Evolutionary conservation across 2,329 filamentous ascomycete species (phyloP).

Genomic region (Chaetomium sp.): DNA sequence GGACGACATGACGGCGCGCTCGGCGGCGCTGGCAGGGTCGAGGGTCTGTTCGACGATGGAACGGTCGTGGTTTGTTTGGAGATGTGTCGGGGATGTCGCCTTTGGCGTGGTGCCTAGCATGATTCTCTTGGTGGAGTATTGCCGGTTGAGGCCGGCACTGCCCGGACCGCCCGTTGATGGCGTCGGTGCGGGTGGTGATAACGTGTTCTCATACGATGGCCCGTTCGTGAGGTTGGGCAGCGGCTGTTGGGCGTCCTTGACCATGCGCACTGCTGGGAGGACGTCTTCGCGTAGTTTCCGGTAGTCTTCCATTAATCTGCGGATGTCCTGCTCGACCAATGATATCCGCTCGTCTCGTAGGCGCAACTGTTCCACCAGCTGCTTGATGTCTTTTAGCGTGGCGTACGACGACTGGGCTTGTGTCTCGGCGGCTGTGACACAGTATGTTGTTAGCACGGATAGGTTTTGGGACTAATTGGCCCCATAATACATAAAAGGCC

Average conservation of each 20-base stretch:
- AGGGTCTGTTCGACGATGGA: constrained; percentile 57
- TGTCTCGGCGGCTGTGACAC: constrained; percentile 69
- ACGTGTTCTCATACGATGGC: constrained; percentile 46
- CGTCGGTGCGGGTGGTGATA: constrained; percentile 53
- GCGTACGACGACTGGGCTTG: constrained; percentile 79
- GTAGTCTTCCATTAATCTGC: constrained; percentile 81
- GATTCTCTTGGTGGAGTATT: constrained; percentile 71
- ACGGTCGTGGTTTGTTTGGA: constrained; percentile 62
- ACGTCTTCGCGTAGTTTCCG: constrained; percentile 84
- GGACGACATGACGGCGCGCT: constrained; percentile 59
- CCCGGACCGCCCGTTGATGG: constrained; percentile 46
- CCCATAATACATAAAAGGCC: too few relatives aligned
- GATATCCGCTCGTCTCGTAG: constrained; percentile 86
- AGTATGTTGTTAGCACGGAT: constrained; percentile 1
- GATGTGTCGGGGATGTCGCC: constrained; percentile 66
- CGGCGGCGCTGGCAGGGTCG: constrained; percentile 62
- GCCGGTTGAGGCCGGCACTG: constrained; percentile 56
- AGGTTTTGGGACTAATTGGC: too few relatives aligned
- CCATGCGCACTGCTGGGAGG: constrained; percentile 79
- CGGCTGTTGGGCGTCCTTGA: constrained; percentile 86
- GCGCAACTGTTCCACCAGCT: constrained; percentile 82
- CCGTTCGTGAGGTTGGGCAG: constrained; percentile 52
- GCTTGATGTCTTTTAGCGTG: constrained; percentile 86
- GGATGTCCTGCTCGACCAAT: constrained; percentile 74
- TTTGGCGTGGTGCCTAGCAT: constrained; percentile 67